Evolutionary conservation across 1,284 basidiomycete genomes (phyloP).

Genomic region (Schizophyllum amplum): DNA sequence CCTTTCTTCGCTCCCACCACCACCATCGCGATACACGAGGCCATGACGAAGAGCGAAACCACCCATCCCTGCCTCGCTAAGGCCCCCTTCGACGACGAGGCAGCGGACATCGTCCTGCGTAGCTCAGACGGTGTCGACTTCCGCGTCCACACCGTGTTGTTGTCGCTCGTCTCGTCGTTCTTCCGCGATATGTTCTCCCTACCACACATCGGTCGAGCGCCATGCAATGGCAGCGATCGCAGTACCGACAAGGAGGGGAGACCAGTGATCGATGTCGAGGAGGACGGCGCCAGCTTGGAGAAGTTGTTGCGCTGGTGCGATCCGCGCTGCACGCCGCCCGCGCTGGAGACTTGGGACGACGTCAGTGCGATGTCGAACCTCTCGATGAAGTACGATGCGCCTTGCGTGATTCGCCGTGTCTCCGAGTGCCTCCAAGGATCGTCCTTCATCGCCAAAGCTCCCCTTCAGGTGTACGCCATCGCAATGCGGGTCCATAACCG

Average conservation of each 20-base stretch:
- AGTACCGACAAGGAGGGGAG: background rate
- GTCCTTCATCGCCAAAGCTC: background rate
- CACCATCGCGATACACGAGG: background rate
- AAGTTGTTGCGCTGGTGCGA: background rate
- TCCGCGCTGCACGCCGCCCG: background rate
- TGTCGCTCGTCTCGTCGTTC: conserved; percentile 5
- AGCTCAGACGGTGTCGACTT: conserved; percentile 10
- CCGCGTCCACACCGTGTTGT: conserved; percentile 6
- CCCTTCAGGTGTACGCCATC: background rate
- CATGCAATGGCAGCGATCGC: background rate
- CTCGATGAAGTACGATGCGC: conserved; percentile 18
- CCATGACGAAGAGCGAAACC: background rate
- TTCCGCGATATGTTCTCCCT: conserved; percentile 10
- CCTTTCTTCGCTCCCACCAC: background rate
- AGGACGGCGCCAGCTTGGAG: background rate
- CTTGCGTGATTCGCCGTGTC: background rate
- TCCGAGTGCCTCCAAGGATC: background rate
- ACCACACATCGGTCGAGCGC: background rate
- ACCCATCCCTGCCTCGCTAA: background rate
- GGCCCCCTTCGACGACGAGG: conserved; percentile 2
- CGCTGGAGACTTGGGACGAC: conserved; percentile 21
- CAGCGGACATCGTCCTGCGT: conserved; percentile 7
- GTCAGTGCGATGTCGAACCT: conserved; percentile 56
- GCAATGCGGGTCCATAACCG: background rate
- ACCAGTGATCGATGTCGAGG: background rate